Conservation (phyloP, 306 rosid genomes). For the Vigna unguiculata region DNA sequence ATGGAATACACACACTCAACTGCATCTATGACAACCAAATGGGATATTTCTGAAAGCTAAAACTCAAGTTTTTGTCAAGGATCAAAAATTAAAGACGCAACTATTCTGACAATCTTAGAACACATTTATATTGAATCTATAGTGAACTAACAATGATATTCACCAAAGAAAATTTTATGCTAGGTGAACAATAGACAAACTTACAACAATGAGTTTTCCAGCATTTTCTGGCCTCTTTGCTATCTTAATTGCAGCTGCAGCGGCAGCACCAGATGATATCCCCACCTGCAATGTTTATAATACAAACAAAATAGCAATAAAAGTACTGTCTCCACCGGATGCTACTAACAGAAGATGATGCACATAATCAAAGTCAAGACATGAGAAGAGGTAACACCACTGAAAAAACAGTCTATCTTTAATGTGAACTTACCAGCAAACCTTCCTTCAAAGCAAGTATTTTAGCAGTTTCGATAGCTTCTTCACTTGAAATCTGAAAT, state of each 20-base stretch:
- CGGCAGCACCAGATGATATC: conserved; percentile 97
- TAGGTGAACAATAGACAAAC: conserved; percentile 43
- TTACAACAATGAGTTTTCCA: conserved; percentile 96
- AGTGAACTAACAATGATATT: neutral
- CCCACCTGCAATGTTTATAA: conserved; percentile 69
- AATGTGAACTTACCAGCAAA: conserved; percentile 61
- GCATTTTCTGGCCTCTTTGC: conserved; percentile 87
- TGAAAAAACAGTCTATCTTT: conserved; percentile 19
- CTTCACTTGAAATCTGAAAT: conserved; percentile 87
- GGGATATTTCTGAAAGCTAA: neutral
- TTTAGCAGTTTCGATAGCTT: conserved; percentile 87
- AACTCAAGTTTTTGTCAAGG: conserved; percentile 9
- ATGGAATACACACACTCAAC: neutral
- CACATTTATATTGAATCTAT: conserved; percentile 15
- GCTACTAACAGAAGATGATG: conserved; percentile 8
- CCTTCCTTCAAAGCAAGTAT: conserved; percentile 91
- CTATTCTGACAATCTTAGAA: neutral
- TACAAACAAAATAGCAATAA: conserved; percentile 26
- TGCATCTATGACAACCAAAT: neutral
- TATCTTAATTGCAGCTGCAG: conserved; percentile 84
- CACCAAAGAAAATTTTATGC: conserved; percentile 1
- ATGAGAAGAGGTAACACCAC: neutral
- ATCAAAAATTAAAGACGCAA: conserved; percentile 6
- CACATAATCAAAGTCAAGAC: conserved; percentile 11
- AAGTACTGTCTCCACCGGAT: neutral